A percentile compares a stretch with the other conserved stretches of the same genome.
Conservation (phyloP, 1,284 basidiomycete genomes). For the Porodaedalea pini region DNA sequence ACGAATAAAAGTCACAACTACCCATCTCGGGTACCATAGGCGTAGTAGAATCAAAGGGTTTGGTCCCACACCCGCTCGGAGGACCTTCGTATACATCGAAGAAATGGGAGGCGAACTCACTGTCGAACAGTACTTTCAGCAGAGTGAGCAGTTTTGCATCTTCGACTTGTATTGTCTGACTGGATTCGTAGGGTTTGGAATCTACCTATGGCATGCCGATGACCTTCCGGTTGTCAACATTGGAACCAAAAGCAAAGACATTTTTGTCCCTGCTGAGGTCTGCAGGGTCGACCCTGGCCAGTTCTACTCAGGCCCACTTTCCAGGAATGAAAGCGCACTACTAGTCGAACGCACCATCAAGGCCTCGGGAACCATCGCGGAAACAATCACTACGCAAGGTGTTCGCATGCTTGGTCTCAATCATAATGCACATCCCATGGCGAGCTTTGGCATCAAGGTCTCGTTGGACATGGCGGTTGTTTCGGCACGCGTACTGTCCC, state of each 20-base stretch:
- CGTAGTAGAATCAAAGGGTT: conserved; percentile 50
- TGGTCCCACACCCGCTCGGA: conserved; percentile 41
- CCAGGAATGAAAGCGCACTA: conserved; percentile 31
- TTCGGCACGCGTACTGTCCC: conserved; percentile 56
- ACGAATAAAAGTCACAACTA: conserved; percentile 54
- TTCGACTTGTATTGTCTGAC: conserved; percentile 31
- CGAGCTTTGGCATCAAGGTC: conserved; percentile 54
- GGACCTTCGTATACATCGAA: conserved; percentile 48
- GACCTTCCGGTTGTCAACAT: conserved; percentile 62
- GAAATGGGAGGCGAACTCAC: conserved; percentile 49
- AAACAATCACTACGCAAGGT: conserved; percentile 52
- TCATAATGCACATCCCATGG: conserved; percentile 33
- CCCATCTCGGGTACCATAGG: conserved; percentile 50
- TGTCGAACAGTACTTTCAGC: conserved; percentile 58
- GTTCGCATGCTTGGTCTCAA: conserved; percentile 51
- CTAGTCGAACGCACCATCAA: neutral
- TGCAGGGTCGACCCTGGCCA: conserved; percentile 59
- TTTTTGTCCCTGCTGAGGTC: conserved; percentile 61
- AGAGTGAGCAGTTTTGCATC: conserved; percentile 41
- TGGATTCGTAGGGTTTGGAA: conserved; percentile 48
- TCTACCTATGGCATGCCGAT: conserved; percentile 42
- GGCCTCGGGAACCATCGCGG: conserved; percentile 31
- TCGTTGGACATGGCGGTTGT: conserved; percentile 53
- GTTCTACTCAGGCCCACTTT: conserved; percentile 55
- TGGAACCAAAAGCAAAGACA: conserved; percentile 38